These are phyloP conservation scores for Phalaenopsis hybrid DNA, from an alignment of 116 monocot species.

Conservation along the genomic window DNA sequence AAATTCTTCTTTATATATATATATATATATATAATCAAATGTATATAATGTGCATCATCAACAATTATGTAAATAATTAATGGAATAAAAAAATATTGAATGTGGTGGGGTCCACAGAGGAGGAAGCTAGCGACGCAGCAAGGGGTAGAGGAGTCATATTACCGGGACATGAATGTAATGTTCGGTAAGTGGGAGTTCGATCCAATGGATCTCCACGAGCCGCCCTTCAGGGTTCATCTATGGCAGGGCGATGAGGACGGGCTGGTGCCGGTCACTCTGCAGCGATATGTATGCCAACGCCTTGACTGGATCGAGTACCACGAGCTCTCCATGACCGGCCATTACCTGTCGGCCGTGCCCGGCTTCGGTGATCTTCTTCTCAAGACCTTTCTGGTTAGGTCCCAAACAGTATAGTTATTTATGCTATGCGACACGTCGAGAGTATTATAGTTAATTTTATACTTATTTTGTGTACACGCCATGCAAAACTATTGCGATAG, in stretches of 20 bases:
- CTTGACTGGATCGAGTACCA: conserved; percentile 61
- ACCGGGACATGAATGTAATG: conserved; percentile 63
- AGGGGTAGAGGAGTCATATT: conserved; percentile 49
- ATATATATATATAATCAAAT: no score
- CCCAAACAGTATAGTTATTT: no score
- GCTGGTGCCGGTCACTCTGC: conserved; percentile 47
- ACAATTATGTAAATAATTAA: background rate
- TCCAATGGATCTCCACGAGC: conserved; percentile 51
- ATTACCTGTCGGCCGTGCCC: conserved; percentile 34
- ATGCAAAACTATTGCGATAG: no score
- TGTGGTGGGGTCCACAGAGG: conserved; percentile 16
- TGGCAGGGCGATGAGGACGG: conserved; percentile 76
- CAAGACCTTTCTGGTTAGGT: conserved; percentile 21
- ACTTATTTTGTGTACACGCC: no score
- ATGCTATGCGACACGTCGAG: no score
- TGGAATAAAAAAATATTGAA: no score
- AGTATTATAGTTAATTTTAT: no score
- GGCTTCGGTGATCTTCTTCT: conserved; percentile 46
- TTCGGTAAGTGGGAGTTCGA: conserved; percentile 77
- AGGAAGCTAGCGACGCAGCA: conserved; percentile 51
- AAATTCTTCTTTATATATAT: no score
- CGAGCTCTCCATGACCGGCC: conserved; percentile 44
- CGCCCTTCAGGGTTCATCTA: conserved; percentile 38
- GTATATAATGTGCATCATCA: no score
- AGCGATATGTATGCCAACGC: conserved; percentile 40